Conservation (phyloP, 2,329 filamentous ascomycete species). For the Aspergillus sclerotialis region DNA sequence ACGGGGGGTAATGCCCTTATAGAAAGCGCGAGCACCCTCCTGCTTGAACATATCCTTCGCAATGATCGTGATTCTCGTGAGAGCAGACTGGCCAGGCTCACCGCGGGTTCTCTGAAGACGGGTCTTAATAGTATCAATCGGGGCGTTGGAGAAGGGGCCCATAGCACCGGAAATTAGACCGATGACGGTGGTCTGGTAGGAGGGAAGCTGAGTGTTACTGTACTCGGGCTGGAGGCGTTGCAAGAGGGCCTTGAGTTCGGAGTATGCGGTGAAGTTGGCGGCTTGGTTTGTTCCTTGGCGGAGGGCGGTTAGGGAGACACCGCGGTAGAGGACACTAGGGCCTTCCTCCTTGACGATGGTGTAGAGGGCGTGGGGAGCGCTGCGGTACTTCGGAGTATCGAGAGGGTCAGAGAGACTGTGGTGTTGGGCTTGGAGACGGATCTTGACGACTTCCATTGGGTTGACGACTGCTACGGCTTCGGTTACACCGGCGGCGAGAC, state of each 20-base stretch:
- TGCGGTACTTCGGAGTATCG: constrained; percentile 94
- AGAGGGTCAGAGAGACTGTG: constrained; percentile 96
- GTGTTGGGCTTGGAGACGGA: constrained; percentile 93
- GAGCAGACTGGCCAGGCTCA: constrained; percentile 69
- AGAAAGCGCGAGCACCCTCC: constrained; percentile 91
- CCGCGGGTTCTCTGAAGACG: constrained; percentile 85
- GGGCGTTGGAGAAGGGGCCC: constrained; percentile 91
- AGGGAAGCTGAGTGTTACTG: constrained; percentile 60
- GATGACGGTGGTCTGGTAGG: constrained; percentile 85
- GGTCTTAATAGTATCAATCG: constrained; percentile 99
- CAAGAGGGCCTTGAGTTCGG: constrained; percentile 77
- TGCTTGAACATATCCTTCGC: constrained; percentile 83
- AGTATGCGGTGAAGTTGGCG: constrained; percentile 97
- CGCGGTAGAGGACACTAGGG: constrained; percentile 77
- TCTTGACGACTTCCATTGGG: constrained; percentile 99
- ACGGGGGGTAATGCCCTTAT: constrained; percentile 96
- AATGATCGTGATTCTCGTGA: constrained; percentile 71
- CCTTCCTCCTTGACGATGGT: constrained; percentile 92
- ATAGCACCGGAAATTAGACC: constrained; percentile 89
- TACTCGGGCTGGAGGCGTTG: constrained; percentile 67
- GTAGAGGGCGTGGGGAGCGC: constrained; percentile 75
- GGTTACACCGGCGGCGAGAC: constrained; percentile 85
- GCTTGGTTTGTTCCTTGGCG: constrained; percentile 96
- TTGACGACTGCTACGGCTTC: constrained; percentile 95
- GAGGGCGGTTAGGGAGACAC: constrained; percentile 86